Evolutionary conservation across 2,329 filamentous ascomycete species (phyloP).

Genomic region (Alternaria brassicicola): DNA sequence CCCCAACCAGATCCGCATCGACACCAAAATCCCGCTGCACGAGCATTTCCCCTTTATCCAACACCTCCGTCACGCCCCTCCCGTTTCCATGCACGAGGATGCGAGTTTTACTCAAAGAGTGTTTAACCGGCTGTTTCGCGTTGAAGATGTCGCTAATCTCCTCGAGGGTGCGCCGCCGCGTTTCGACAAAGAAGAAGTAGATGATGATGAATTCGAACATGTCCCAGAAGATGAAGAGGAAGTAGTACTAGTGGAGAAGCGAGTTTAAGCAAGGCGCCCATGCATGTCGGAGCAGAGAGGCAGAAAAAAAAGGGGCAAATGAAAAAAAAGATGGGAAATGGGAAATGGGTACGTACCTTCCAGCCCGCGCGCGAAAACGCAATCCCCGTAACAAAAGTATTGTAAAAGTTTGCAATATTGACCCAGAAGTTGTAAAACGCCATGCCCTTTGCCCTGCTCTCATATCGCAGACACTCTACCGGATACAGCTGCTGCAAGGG

Average conservation of each 20-base stretch:
- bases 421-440: conserved; percentile 56
- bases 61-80: conserved; percentile 39
- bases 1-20: not conserved
- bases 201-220: conserved; percentile 50
- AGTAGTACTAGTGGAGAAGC: conserved; percentile 39
- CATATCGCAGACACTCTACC: conserved; percentile 57
- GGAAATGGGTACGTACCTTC: conserved; percentile 34
- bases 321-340: not conserved
- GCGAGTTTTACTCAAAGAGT: conserved; percentile 36
- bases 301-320: not conserved
- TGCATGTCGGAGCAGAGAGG: no score
- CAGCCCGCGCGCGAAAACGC: conserved; percentile 47
- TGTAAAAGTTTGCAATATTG: conserved; percentile 54
- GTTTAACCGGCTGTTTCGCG: conserved; percentile 49
- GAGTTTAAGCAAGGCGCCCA: no score
- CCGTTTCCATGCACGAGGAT: conserved; percentile 41
- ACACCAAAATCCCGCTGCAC: conserved; percentile 10
- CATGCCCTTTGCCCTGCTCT: conserved; percentile 57
- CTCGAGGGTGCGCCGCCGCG: conserved; percentile 52
- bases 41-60: conserved; percentile 35
- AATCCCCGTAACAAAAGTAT: conserved; percentile 54
- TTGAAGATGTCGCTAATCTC: conserved; percentile 55
- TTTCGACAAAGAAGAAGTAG: conserved; percentile 48
- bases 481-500: conserved; percentile 57
- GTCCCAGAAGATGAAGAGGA: conserved; percentile 52